Evolutionary conservation across 768 basidiomycete genomes (phyloP).

Genomic region (Phaeotremella skinneri): DNA sequence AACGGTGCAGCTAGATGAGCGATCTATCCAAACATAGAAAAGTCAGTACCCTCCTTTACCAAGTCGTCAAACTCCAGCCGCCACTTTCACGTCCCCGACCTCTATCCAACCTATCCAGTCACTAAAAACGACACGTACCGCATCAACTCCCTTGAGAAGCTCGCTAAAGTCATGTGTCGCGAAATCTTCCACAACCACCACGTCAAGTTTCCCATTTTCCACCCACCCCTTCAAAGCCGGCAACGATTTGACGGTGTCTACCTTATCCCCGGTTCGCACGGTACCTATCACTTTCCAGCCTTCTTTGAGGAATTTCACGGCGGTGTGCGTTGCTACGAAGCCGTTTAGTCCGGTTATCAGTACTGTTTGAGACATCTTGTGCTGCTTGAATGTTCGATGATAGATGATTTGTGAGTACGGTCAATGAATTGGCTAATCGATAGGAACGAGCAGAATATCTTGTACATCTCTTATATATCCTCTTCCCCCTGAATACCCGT

Average conservation of each 20-base stretch:
- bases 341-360: constrained; percentile 45
- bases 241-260: constrained; percentile 17
- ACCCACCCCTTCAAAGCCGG: constrained; percentile 27
- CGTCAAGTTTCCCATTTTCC: constrained; percentile 23
- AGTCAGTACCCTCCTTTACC: not conserved
- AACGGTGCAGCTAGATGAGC: constrained; percentile 40
- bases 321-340: constrained; percentile 41
- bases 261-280: constrained; percentile 34
- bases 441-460: no score
- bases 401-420: not conserved
- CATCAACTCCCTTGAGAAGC: constrained; percentile 35
- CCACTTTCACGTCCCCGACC: no score
- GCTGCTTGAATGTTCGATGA: not conserved
- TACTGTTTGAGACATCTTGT: constrained; percentile 16
- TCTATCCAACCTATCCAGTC: no score
- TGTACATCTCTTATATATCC: no score
- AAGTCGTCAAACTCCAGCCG: not conserved
- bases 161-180: constrained; percentile 36
- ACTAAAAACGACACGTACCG: constrained; percentile 18
- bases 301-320: constrained; percentile 34
- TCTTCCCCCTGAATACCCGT: no score
- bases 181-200: constrained; percentile 40
- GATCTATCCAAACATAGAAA: constrained; percentile 4
- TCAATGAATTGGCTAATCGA: no score
- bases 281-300: constrained; percentile 47